Evolutionary conservation across 805 yeast species (phyloP), one percentile per base, ranked within the genome.

Genomic region (Pichia rugopelliculosa): DNA sequence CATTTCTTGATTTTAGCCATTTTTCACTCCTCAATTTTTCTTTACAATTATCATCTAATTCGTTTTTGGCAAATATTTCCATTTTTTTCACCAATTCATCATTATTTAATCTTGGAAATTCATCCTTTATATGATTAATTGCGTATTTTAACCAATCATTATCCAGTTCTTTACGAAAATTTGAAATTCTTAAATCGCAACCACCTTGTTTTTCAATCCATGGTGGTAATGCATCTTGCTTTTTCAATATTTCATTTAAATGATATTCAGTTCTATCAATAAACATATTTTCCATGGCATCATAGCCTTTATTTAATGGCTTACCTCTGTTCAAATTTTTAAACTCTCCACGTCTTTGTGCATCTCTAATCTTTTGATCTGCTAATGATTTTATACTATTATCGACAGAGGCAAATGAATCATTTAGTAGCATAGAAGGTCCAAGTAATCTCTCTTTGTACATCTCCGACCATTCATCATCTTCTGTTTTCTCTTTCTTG

Each of bases 171-270:
- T 54, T 51, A 45, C 89, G 64, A 46, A 86, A 79, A 0, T 57
- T 57, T 3, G 56, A 59, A 9, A 84, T 70, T 34, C 75, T 76
- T 2, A 56, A 50, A 39, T 75, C 73, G 4, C 83, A 77, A 2
- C 77, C 72, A 18, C 76, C 70, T 61, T 86, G 93, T 47, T 77
- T 81, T 56, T 87, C 95, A 34, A 89, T 82, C 96, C 96, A 89
- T 0, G 95, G 95, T 0, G 96, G 96, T 11, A 80, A 68, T 1
- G 87, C 80, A 42, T 87, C 89, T 62, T 89, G 96, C 39, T 77
- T 75, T 52, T 74, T 77, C 48, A 89, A 65, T 40, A 89, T 82
- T 52, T 85, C 80, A 64, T 89, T 89, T 67, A 89, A 64, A 60
- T 87, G 87, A 61, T 81, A 87, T 56, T 83, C 95, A 46, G 80